Conservation (phyloP, 2,329 filamentous ascomycete genomes). For the Fusarium sororula region DNA sequence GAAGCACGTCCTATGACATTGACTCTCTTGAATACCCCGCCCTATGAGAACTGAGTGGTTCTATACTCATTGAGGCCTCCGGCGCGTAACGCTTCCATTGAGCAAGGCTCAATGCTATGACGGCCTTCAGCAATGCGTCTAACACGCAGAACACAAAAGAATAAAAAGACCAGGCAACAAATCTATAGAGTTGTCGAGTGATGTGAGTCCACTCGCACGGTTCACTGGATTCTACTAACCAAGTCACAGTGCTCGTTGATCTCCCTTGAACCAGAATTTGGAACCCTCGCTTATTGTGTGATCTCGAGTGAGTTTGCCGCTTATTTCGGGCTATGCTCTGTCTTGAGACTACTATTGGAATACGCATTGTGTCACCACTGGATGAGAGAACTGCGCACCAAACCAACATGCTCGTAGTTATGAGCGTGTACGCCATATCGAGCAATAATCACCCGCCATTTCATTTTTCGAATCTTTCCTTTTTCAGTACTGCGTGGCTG, state of each 20-base stretch:
- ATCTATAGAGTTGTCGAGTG: neutral
- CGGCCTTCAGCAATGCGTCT: neutral
- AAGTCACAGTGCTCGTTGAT: neutral
- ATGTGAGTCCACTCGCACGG: neutral
- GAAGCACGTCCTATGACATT: neutral
- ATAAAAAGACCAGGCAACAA: neutral
- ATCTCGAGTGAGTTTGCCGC: slow-evolving; percentile 2
- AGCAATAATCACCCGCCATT: neutral
- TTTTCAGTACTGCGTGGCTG: neutral
- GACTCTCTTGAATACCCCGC: neutral
- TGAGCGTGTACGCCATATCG: neutral
- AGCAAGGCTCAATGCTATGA: neutral
- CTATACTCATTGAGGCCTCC: neutral
- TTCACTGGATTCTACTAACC: slow-evolving; percentile 5
- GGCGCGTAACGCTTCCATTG: neutral
- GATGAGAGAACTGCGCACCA: slow-evolving; percentile 16
- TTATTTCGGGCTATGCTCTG: slow-evolving; percentile 2
- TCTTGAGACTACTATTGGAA: slow-evolving; percentile 21
- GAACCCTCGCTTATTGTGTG: neutral
- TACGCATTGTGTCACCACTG: slow-evolving; percentile 3
- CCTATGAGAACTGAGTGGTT: neutral
- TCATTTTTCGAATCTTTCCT: slow-evolving; percentile 18
- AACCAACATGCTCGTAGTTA: neutral
- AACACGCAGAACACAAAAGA: neutral
- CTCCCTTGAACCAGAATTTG: neutral